phyloP scores from a whole-genome alignment of 2,329 filamentous ascomycete species.

The Beauveria rudraprayagi region DNA sequence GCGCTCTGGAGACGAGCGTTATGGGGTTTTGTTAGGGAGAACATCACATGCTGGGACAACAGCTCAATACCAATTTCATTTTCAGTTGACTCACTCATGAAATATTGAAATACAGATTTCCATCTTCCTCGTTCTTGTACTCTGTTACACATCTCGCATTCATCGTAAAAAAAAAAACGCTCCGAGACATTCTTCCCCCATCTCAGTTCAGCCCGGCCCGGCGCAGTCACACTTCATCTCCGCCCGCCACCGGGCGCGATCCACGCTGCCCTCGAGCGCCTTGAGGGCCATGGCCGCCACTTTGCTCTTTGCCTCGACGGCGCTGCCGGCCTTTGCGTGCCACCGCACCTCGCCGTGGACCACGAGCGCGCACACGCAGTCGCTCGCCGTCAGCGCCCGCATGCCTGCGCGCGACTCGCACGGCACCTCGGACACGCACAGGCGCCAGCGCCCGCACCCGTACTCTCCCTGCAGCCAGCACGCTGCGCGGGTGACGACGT shows the following conservation, averaged over 20 bases:
- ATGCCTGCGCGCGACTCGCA: slow-evolving; percentile 33
- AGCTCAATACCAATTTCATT: slow-evolving; percentile 9
- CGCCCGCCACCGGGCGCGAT: slow-evolving; percentile 48
- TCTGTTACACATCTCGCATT: too few species aligned
- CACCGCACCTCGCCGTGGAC: slow-evolving; percentile 66
- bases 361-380: slow-evolving; percentile 64
- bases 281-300: slow-evolving; percentile 53
- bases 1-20: neutral
- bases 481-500: slow-evolving; percentile 69
- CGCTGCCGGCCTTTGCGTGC: slow-evolving; percentile 52
- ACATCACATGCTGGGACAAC: slow-evolving; percentile 4
- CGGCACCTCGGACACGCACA: slow-evolving; percentile 40
- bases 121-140: neutral
- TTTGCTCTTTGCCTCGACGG: slow-evolving; percentile 63
- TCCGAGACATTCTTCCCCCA: neutral
- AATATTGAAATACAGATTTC: neutral
- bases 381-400: slow-evolving; percentile 32
- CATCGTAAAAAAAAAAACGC: too few species aligned
- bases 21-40: neutral
- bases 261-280: slow-evolving; percentile 32
- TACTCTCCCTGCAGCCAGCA: slow-evolving; percentile 56
- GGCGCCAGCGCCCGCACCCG: slow-evolving; percentile 52
- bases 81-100: neutral
- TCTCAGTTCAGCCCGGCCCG: neutral
- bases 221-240: slow-evolving; percentile 58